These are phyloP conservation scores for Dicorynia guianensis DNA, from an alignment of 306 rosid genomes.

Conservation along the genomic window DNA sequence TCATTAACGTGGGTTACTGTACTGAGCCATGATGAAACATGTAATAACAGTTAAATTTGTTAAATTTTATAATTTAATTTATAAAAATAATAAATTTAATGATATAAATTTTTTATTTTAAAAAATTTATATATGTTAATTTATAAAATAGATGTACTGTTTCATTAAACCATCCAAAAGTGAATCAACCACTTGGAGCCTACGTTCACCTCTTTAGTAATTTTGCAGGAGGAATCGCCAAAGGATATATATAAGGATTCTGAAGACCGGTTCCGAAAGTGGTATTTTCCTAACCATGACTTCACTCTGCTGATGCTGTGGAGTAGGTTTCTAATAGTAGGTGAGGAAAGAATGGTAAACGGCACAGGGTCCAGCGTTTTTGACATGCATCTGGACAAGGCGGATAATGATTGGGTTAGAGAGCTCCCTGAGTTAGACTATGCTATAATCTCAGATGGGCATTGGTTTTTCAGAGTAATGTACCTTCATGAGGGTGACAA, in stretches of 20 bases:
- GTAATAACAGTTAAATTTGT: too few relatives aligned
- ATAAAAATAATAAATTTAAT: too few relatives aligned
- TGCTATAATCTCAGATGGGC: slow-evolving; percentile 70
- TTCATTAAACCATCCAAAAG: too few relatives aligned
- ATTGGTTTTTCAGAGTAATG: slow-evolving; percentile 80
- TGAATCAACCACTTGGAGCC: neutral
- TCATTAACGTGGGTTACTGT: neutral
- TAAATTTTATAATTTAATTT: too few relatives aligned
- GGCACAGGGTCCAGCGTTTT: slow-evolving; percentile 70
- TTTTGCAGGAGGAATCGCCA: slow-evolving; percentile 74
- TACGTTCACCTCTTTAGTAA: neutral
- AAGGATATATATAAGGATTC: slow-evolving; percentile 70
- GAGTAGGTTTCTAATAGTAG: slow-evolving; percentile 73
- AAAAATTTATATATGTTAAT: too few relatives aligned
- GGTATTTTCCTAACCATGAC: slow-evolving; percentile 68
- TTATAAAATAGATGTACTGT: too few relatives aligned
- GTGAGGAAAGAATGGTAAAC: slow-evolving; percentile 68
- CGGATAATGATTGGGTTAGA: slow-evolving; percentile 61
- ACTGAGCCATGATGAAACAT: too few relatives aligned
- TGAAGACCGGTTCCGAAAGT: slow-evolving; percentile 69
- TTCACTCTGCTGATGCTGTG: slow-evolving; percentile 73
- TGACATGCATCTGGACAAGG: slow-evolving; percentile 64
- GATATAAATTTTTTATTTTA: too few relatives aligned
- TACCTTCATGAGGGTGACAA: slow-evolving; percentile 54
- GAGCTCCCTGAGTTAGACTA: slow-evolving; percentile 69